A percentile compares a stretch with the other conserved stretches of the same genome.
phyloP scores from a whole-genome alignment of 495 filamentous ascomycete genomes.

The Chaetomium fimeti region DNA sequence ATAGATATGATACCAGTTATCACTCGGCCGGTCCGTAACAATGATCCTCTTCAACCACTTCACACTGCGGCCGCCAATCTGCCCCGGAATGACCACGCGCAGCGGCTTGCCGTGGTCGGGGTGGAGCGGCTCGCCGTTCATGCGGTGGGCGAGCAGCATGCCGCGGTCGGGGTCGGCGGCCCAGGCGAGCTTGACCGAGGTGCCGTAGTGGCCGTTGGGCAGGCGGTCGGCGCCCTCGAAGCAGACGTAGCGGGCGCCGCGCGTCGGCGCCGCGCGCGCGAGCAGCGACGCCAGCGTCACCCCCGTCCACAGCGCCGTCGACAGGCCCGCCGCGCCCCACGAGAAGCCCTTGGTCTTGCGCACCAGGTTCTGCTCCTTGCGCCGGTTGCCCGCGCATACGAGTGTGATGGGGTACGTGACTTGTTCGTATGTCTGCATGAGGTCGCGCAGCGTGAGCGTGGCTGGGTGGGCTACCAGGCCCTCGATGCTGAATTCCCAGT shows the following conservation, averaged over 20 bases:
- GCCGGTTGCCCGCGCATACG: slow-evolving; percentile 89
- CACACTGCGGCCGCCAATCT: slow-evolving; percentile 91
- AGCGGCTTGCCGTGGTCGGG: slow-evolving; percentile 90
- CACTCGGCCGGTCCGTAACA: slow-evolving; percentile 73
- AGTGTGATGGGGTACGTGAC: slow-evolving; percentile 85
- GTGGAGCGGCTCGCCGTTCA: slow-evolving; percentile 83
- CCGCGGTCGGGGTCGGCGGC: slow-evolving; percentile 80
- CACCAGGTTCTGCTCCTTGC: slow-evolving; percentile 92
- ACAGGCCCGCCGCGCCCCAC: slow-evolving; percentile 88
- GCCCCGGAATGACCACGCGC: slow-evolving; percentile 82
- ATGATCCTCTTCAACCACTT: slow-evolving; percentile 92
- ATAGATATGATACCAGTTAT: slow-evolving; percentile 97
- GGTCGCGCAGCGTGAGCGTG: slow-evolving; percentile 68
- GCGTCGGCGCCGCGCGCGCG: slow-evolving; percentile 62
- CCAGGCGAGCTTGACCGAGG: slow-evolving; percentile 85
- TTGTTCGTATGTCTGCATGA: slow-evolving; percentile 75
- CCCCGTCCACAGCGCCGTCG: slow-evolving; percentile 88
- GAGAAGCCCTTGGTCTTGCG: slow-evolving; percentile 95
- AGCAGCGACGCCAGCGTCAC: slow-evolving; percentile 74
- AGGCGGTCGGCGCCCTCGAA: slow-evolving; percentile 92
- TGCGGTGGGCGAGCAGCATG: slow-evolving; percentile 86
- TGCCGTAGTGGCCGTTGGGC: slow-evolving; percentile 90
- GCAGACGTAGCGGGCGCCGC: slow-evolving; percentile 78
- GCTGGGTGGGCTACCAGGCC: slow-evolving; percentile 80
- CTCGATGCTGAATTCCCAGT: slow-evolving; percentile 86